Percentiles rank a stretch among this genome's conserved stretches.
Evolutionary conservation across 108 stramenopile genomes (phyloP).

Genomic region (Skeletonema potamos): DNA sequence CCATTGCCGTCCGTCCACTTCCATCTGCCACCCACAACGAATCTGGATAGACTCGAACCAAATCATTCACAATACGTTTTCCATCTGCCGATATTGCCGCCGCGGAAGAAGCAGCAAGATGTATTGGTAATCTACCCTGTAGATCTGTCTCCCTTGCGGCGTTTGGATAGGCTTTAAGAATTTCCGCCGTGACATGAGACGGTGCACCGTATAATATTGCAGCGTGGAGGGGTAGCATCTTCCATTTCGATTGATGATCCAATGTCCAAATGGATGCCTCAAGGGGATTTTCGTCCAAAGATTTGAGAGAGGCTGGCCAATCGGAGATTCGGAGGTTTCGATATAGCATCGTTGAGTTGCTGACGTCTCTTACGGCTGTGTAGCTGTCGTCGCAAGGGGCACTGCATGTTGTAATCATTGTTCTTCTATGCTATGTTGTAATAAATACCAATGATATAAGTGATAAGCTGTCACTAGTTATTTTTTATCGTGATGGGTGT

Average conservation of each 20-base stretch:
- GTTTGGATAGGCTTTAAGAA: neutral
- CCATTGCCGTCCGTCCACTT: neutral
- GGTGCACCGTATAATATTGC: neutral
- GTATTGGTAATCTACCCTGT: neutral
- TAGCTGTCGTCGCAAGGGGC: too few species aligned
- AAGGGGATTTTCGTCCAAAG: neutral
- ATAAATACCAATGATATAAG: too few species aligned
- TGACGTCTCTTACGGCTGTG: too few species aligned
- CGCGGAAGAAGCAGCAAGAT: neutral
- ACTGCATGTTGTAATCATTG: too few species aligned
- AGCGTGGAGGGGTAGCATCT: neutral
- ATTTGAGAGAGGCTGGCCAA: neutral
- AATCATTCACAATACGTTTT: neutral
- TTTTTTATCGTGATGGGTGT: too few species aligned
- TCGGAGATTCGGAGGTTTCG: neutral
- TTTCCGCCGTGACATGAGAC: neutral
- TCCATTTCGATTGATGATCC: neutral
- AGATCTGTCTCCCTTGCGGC: neutral
- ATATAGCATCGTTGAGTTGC: neutral
- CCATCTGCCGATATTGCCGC: neutral
- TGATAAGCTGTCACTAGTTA: too few species aligned
- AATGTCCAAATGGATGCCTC: neutral
- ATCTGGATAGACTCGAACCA: neutral
- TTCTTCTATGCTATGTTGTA: too few species aligned
- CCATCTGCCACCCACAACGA: neutral